phyloP scores from a whole-genome alignment of 164 flowering plant genomes.

The Chloranthus sessilifolius region DNA sequence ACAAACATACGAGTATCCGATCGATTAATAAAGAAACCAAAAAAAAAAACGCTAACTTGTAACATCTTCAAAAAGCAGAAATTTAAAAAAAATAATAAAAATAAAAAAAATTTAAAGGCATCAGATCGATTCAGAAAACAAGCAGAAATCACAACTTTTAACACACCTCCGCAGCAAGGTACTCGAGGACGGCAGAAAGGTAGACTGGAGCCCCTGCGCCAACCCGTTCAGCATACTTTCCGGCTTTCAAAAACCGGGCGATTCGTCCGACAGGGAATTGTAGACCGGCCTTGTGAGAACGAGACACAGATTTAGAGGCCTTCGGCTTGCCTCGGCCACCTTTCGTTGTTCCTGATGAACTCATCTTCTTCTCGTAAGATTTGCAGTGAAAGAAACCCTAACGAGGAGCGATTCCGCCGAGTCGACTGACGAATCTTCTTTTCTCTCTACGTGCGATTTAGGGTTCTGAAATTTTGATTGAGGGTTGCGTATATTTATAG shows the following conservation, averaged over 20 bases:
- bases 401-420: neutral
- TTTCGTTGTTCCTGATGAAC: conserved; percentile 25
- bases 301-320: conserved; percentile 43
- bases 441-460: no score
- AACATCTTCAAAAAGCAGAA: no score
- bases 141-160: neutral
- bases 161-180: conserved; percentile 56
- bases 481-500: no score
- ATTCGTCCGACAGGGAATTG: conserved; percentile 73
- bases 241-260: conserved; percentile 59
- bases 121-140: no score
- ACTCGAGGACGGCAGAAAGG: conserved; percentile 60
- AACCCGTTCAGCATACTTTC: conserved; percentile 58
- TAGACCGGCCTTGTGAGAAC: conserved; percentile 54
- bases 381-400: neutral
- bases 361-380: conserved; percentile 17
- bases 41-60: no score
- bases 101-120: no score
- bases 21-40: no score
- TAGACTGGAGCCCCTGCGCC: conserved; percentile 66
- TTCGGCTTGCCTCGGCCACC: conserved; percentile 59
- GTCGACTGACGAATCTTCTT: no score
- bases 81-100: no score
- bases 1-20: no score
- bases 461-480: no score